A percentile compares a stretch with the other conserved stretches of the same genome.
phyloP scores from a whole-genome alignment of 371 early-diverging fungal species.

The Haplosporangium sp. region DNA sequence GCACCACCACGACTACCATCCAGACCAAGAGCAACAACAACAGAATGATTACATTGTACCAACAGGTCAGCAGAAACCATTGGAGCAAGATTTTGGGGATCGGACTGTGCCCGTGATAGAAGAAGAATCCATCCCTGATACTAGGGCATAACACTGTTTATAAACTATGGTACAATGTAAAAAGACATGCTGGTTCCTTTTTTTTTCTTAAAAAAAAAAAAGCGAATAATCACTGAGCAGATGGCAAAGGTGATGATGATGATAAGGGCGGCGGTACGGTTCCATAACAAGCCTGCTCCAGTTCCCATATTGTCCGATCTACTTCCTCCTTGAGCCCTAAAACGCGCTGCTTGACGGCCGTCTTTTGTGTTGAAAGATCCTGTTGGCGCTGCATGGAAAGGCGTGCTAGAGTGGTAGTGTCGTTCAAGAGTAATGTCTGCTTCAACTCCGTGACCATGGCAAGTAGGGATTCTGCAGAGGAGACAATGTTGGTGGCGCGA shows the following conservation, averaged over 20 bases:
- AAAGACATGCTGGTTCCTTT: too few relatives aligned
- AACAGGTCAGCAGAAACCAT: neutral
- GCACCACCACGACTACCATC: neutral
- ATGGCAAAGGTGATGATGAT: neutral
- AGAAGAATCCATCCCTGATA: neutral
- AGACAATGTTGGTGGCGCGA: slow-evolving; percentile 78
- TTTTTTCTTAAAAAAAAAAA: too few relatives aligned
- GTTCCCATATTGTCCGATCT: slow-evolving; percentile 52
- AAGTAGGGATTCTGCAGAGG: slow-evolving; percentile 72
- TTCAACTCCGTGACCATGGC: slow-evolving; percentile 75
- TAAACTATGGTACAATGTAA: neutral
- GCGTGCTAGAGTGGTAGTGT: slow-evolving; percentile 70
- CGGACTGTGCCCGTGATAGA: neutral
- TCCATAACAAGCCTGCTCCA: slow-evolving; percentile 38
- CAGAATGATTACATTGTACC: neutral
- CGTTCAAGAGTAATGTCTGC: slow-evolving; percentile 74
- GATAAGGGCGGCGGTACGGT: neutral
- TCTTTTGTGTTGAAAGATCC: slow-evolving; percentile 42
- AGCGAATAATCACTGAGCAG: too few relatives aligned
- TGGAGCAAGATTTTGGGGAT: slow-evolving; percentile 16
- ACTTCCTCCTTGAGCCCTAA: slow-evolving; percentile 50
- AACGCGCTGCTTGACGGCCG: slow-evolving; percentile 52
- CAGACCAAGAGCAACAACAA: slow-evolving; percentile 6
- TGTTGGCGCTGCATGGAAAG: slow-evolving; percentile 44
- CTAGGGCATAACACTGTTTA: neutral